Base-by-base conservation (phyloP, 805 yeast genomes). In the Saccharomycopsis sp. region DNA sequence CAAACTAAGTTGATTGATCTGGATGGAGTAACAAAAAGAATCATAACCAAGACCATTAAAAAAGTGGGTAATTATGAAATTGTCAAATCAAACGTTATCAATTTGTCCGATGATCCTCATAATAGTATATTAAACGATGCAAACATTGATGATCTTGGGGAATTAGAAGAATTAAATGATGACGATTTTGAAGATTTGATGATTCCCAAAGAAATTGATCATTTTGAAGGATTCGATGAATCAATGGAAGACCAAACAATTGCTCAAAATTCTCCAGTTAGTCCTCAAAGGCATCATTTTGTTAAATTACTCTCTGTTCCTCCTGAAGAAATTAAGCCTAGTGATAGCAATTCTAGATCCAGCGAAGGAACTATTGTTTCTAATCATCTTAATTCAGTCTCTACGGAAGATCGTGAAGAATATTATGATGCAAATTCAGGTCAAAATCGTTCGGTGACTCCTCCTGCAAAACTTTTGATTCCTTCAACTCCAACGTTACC, bases 161-260 rank as follows among this genome's bases (percentile, higher is more conserved):
- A 42, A 15, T 15, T 39, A 20, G 44, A 42, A 23, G 42, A 45
- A 23, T 29, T 39, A 31, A 44, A 42, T 8, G 40, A 39, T 17
- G 21, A 33, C 29, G 36, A 45, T 25, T 36, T 39, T 3, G 41
- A 41, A 10, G 19, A 21, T 13, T 18, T 39, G 5, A 21, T 39
- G 27, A 13, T 18, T 29, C 26, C 28, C n/a, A n/a, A n/a, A n/a
- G n/a, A n/a, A n/a, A 29, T 23, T 21, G 38, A 25, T 12, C 45
- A 42, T 27, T 45, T 45, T 36, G 45, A 37, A 21, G 48, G 46
- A 3, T 45, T 45, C 39, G 48, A 45, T 31, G 40, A 31, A 9
- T 13, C 40, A 14, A 9, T 39, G 29, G 9, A 26, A 3, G 25
- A 15, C 13, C 10, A 23, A 10, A 9, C 31, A 10, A n/a, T 28